Evolutionary conservation across 306 rosid species (phyloP).

Genomic region (Dryas alaskensis): DNA sequence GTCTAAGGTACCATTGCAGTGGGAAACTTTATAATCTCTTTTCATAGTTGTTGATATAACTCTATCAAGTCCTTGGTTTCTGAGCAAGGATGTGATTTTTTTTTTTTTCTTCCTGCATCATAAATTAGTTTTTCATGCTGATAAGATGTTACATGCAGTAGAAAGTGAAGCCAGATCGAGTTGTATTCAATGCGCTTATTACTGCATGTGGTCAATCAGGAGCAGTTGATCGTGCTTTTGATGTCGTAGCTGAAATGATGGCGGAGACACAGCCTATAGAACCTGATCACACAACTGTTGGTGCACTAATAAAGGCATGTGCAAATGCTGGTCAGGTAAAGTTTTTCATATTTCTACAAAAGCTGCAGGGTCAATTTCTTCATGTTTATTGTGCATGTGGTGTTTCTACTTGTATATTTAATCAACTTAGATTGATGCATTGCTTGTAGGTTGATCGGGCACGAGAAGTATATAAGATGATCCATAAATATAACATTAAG

Average conservation of each 20-base stretch:
- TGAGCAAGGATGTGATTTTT: constrained; percentile 3
- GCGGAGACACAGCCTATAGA: constrained; percentile 77
- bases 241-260: constrained; percentile 87
- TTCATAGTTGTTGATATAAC: constrained; percentile 14
- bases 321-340: constrained; percentile 85
- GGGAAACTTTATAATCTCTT: constrained; percentile 11
- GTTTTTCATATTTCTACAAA: constrained; percentile 23
- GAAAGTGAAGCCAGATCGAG: constrained; percentile 99
- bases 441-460: constrained; percentile 78
- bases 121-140: constrained; percentile 43
- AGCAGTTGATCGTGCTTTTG: constrained; percentile 97
- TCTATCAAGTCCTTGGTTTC: constrained; percentile 12
- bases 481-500: constrained; percentile 62
- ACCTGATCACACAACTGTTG: constrained; percentile 88
- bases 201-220: constrained; percentile 96
- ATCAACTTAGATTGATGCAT: constrained; percentile 7
- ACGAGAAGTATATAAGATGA: constrained; percentile 70
- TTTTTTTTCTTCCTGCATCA: constrained; percentile 12
- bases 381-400: constrained; percentile 3
- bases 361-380: constrained; percentile 15
- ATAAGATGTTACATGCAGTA: constrained; percentile 84
- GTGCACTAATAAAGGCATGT: constrained; percentile 91
- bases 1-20: constrained; percentile 73
- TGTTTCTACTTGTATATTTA: constrained; percentile 18
- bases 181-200: constrained; percentile 98